Evolutionary conservation across 805 yeast species (phyloP).

Genomic region (Candida fluviatilis): DNA sequence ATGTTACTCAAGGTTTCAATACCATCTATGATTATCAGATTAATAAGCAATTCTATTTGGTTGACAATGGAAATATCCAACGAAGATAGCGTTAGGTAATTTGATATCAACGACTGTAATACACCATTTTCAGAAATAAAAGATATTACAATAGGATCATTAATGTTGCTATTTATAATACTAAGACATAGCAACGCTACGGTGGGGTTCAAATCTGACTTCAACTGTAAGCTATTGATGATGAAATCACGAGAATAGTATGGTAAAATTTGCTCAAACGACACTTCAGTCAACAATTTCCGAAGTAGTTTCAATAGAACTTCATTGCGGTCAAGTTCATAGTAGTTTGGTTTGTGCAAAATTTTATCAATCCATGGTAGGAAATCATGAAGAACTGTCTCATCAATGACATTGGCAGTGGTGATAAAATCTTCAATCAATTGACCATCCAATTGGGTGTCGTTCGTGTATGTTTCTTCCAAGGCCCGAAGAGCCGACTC

Average conservation of each 20-base stretch:
- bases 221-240: slow-evolving; percentile 7
- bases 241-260: slow-evolving; percentile 16
- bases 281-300: slow-evolving; percentile 7
- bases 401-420: background rate
- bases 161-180: slow-evolving; percentile 7
- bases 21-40: background rate
- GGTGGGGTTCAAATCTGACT: background rate
- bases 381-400: background rate
- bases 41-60: slow-evolving; percentile 10
- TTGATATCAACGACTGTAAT: slow-evolving; percentile 1
- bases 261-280: slow-evolving; percentile 11
- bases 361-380: slow-evolving; percentile 11
- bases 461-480: background rate
- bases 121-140: background rate
- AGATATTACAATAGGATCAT: background rate
- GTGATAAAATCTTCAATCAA: slow-evolving; percentile 6
- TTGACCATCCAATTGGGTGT: slow-evolving; percentile 1
- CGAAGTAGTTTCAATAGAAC: slow-evolving; percentile 12
- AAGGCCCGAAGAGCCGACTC: background rate
- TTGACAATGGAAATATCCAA: slow-evolving; percentile 6
- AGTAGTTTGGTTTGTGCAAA: slow-evolving; percentile 9
- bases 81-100: slow-evolving; percentile 4
- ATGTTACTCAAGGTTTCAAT: background rate
- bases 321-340: slow-evolving; percentile 12
- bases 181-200: slow-evolving; percentile 7